Base-by-base conservation (phyloP, 106 monocot genomes). In the Acanthochlamys bracteata region DNA sequence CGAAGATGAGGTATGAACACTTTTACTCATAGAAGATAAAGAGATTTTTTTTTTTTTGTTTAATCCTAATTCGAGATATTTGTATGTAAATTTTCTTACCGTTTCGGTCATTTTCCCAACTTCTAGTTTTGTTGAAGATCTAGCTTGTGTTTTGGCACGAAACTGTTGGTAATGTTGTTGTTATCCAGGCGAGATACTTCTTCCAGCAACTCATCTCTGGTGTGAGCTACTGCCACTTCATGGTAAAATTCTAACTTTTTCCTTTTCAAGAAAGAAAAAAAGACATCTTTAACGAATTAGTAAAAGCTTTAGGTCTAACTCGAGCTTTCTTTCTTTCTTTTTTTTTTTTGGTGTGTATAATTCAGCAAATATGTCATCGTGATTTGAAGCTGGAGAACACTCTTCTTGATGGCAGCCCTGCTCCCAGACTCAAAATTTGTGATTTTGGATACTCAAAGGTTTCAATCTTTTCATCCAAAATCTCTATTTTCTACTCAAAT, bases 371-470 rank as follows among this genome's bases (percentile, higher is more conserved):
- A 16, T 89, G 82, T 33, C 93, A 93, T 58, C 69, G 93, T 21
- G 93, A 93, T 61, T 73, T 86, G 69, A 94, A 93, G 75, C 75
- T 89, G 67, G 93, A 93, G 74, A 93, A 93, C 76, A 93, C 93
- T 19, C 76, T 93, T 39, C 78, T 93, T 10, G 93, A 93, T 41
- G 93, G 88, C 4, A 88, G 85, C 76, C 80, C 88, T 0, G 93
- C 93, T 0, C 93, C 88, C 4, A 69, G 93, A 42, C 80, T 93
- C 41, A 93, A 93, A 66, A 93, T 93, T 49, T 93, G 93, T 47
- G 88, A 93, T 65, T 93, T 93, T 27, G 88, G 93, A 26, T 89
- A 88, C 71, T 93, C 93, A 11, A 93, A 93, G 93, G 93, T 89
- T 19, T 64, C 33, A 33, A 33, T 46, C 14, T 24, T 46, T 10